A percentile compares a stretch with the other conserved stretches of the same genome.
Conservation (phyloP, 495 filamentous ascomycete species). For the Niebla homalea region DNA sequence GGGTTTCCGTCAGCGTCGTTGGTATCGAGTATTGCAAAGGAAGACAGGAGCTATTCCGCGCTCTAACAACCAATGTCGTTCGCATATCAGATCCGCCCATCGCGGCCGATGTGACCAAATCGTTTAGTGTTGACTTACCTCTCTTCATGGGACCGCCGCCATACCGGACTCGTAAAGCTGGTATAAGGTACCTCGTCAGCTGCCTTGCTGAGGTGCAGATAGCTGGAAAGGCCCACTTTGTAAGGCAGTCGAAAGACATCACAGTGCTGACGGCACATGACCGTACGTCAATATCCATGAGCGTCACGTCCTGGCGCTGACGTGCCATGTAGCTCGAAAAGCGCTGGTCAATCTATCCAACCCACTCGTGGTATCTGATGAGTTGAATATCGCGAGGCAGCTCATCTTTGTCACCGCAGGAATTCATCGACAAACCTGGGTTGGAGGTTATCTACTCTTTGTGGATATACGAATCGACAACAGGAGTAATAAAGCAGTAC, state of each 20-base stretch:
- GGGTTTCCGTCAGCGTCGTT: constrained; percentile 36
- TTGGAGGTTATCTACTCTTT: constrained; percentile 41
- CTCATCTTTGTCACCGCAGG: constrained; percentile 38
- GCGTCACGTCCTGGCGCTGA: constrained; percentile 2
- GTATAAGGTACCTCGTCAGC: constrained; percentile 37
- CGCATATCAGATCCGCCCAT: constrained; percentile 34
- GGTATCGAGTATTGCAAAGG: constrained; percentile 32
- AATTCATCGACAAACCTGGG: constrained; percentile 44
- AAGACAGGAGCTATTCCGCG: constrained; percentile 33
- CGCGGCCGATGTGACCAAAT: constrained; percentile 35
- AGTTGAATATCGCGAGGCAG: constrained; percentile 27
- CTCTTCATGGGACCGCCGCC: constrained; percentile 41
- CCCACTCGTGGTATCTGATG: constrained; percentile 37
- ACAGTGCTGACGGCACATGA: constrained; percentile 21
- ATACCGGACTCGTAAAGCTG: constrained; percentile 36
- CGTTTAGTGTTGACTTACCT: constrained; percentile 40
- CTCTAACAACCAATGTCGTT: constrained; percentile 36
- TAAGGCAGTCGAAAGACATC: constrained; percentile 20
- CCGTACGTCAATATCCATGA: constrained; percentile 14
- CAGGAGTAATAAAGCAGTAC: constrained; percentile 31
- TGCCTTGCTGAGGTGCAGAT: constrained; percentile 27
- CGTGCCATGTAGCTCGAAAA: constrained; percentile 29
- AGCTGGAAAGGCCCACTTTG: constrained; percentile 26
- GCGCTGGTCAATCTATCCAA: constrained; percentile 37
- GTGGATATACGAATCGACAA: constrained; percentile 40